phyloP scores from a whole-genome alignment of 1,139 yeast genomes.

The Waltiozyma sp. region DNA sequence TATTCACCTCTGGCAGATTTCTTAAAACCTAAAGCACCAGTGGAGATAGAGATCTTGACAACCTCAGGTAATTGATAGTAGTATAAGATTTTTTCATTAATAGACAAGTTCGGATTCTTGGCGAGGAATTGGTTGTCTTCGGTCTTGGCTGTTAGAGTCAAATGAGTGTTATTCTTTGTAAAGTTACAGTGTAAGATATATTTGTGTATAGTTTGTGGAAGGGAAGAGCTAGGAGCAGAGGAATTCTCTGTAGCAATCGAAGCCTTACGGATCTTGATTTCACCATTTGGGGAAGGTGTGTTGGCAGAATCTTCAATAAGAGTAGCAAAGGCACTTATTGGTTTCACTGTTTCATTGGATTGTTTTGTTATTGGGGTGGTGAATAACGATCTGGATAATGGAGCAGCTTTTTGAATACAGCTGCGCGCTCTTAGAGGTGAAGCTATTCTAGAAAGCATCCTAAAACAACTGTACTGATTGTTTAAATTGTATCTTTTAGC shows the following conservation, averaged over 20 bases:
- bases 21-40: constrained; percentile 68
- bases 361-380: background rate
- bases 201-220: constrained; percentile 23
- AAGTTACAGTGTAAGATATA: constrained; percentile 72
- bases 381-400: background rate
- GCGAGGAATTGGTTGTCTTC: constrained; percentile 51
- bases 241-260: background rate
- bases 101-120: constrained; percentile 40
- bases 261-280: background rate
- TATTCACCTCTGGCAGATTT: constrained; percentile 80
- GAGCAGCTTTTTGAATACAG: background rate
- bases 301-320: background rate
- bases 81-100: constrained; percentile 69
- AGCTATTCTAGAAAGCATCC: background rate
- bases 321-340: background rate
- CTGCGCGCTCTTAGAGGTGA: background rate
- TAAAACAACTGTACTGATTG: background rate
- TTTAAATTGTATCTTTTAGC: too few relatives aligned
- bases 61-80: constrained; percentile 74
- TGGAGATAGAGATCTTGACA: constrained; percentile 52
- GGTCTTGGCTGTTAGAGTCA: constrained; percentile 63
- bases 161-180: constrained; percentile 71
- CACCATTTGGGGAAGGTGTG: background rate
- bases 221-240: constrained; percentile 3
- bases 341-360: background rate